Conservation (phyloP, 164 flowering plant species). For the Chimonanthus praecox region DNA sequence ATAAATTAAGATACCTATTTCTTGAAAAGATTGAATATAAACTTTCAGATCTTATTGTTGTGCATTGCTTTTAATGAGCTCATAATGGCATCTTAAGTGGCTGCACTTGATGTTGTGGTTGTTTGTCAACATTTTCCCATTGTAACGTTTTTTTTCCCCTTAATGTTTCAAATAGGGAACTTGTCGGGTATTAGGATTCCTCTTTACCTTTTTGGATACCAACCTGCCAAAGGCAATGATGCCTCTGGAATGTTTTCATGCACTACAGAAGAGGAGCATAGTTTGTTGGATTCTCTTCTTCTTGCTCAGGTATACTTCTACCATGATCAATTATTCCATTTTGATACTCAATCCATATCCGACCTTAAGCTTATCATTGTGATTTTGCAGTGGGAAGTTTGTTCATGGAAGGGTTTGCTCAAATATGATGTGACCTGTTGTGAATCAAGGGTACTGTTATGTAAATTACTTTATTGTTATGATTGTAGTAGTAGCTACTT, state of each 20-base stretch:
- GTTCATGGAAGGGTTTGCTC: constrained; percentile 23
- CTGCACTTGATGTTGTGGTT: background rate
- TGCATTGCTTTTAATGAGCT: background rate
- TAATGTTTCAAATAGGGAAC: background rate
- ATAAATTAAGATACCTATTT: background rate
- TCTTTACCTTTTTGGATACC: constrained; percentile 21
- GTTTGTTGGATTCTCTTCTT: constrained; percentile 30
- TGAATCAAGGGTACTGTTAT: constrained; percentile 26
- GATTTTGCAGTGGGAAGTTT: constrained; percentile 32
- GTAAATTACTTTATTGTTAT: background rate
- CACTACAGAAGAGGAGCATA: constrained; percentile 19
- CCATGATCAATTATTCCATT: constrained; percentile 15
- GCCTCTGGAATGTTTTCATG: constrained; percentile 12
- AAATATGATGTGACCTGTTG: constrained; percentile 33
- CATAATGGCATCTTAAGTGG: background rate
- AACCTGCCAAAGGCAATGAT: constrained; percentile 8
- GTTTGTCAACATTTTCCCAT: background rate
- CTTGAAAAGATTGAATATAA: background rate
- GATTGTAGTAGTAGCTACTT: background rate
- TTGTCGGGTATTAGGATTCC: constrained; percentile 23
- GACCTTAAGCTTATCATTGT: background rate
- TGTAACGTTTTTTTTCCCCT: background rate
- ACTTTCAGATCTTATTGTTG: background rate
- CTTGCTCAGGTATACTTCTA: constrained; percentile 27
- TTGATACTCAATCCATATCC: constrained; percentile 10